Conservation (phyloP, 257 asterid genomes). For the Fraxinus cuspidata region DNA sequence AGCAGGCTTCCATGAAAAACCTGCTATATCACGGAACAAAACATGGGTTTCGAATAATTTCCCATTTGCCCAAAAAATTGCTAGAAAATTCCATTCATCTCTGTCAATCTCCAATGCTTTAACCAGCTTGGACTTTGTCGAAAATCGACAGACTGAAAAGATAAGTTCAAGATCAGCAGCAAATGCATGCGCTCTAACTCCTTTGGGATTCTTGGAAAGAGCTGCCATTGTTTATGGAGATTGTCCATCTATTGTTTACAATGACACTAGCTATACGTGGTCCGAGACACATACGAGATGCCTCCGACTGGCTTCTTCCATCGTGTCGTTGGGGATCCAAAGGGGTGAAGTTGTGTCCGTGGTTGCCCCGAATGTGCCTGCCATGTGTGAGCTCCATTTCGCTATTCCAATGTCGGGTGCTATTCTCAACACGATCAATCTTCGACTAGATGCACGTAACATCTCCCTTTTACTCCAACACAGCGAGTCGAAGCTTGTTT, state of each 20-base stretch:
- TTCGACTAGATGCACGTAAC: conserved; percentile 48
- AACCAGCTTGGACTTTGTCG: not conserved
- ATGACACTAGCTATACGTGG: conserved; percentile 43
- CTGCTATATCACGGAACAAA: conserved; percentile 8
- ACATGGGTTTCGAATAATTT: not conserved
- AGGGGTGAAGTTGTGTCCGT: conserved; percentile 57
- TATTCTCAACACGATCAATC: conserved; percentile 49
- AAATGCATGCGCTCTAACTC: conserved; percentile 44
- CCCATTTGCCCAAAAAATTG: not conserved
- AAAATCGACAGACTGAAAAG: not conserved
- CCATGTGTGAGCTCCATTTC: conserved; percentile 72
- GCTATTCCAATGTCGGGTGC: conserved; percentile 69
- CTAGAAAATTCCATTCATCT: conserved; percentile 16
- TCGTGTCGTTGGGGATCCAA: conserved; percentile 37
- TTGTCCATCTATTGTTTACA: conserved; percentile 44
- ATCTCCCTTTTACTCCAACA: conserved; percentile 47
- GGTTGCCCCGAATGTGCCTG: conserved; percentile 61
- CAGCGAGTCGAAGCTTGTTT: conserved; percentile 46
- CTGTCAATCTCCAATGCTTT: conserved; percentile 15
- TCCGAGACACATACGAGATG: conserved; percentile 50
- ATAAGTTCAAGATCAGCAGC: conserved; percentile 22
- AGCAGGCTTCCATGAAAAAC: conserved; percentile 9
- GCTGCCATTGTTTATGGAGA: conserved; percentile 49
- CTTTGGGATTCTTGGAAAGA: conserved; percentile 42
- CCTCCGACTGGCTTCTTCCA: conserved; percentile 49